A percentile compares a stretch with the other conserved stretches of the same genome.
Evolutionary conservation across 495 filamentous ascomycete genomes (phyloP).

Genomic region (Annulohypoxylon bovei): DNA sequence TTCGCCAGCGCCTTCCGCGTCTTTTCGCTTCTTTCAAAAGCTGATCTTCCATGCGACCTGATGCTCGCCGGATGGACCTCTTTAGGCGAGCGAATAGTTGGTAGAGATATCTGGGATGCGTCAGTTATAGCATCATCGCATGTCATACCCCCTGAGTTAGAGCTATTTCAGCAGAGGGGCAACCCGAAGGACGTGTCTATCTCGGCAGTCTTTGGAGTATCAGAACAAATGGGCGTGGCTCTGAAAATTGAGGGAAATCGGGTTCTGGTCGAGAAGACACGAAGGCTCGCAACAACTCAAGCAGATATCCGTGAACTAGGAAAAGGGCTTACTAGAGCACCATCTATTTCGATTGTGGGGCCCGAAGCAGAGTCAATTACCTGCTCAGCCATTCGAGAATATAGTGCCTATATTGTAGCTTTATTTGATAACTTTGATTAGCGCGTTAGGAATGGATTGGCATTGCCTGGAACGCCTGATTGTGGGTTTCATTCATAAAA

Average conservation of each 20-base stretch:
- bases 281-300: background rate
- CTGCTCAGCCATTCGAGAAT: background rate
- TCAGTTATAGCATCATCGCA: background rate
- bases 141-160: background rate
- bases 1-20: background rate
- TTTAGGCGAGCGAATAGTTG: background rate
- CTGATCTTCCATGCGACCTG: slow-evolving; percentile 2
- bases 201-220: background rate
- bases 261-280: background rate
- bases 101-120: background rate
- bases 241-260: background rate
- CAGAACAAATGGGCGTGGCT: background rate
- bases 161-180: background rate
- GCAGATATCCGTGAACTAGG: background rate
- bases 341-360: background rate
- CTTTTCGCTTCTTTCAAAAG: background rate
- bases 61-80: slow-evolving; percentile 1
- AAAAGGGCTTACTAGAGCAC: background rate
- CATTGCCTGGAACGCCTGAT: too few relatives aligned
- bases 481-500: too few relatives aligned
- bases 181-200: background rate
- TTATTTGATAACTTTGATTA: slow-evolving; percentile 25
- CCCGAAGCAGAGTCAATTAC: background rate
- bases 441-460: background rate
- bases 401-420: slow-evolving; percentile 22